Conservation (phyloP, 179 eudicot species). For the Silene vulgaris region DNA sequence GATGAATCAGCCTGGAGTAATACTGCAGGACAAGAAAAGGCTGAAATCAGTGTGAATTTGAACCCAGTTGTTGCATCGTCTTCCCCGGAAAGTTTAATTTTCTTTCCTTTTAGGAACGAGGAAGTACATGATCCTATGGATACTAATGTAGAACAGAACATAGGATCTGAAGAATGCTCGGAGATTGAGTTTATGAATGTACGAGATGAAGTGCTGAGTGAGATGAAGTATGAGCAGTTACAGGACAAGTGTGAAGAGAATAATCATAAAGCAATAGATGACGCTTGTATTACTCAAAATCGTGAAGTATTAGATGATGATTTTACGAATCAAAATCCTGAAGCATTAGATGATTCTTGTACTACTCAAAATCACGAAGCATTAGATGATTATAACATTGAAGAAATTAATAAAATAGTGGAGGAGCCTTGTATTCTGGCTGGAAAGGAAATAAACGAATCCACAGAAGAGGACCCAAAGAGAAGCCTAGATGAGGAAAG, state of each 20-base stretch:
- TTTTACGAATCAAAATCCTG: not conserved
- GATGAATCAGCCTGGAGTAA: slow-evolving; percentile 13
- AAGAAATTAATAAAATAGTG: slow-evolving; percentile 31
- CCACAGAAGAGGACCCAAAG: slow-evolving; percentile 12
- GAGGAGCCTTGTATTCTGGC: slow-evolving; percentile 30
- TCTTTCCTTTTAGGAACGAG: slow-evolving; percentile 28
- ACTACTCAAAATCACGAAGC: not conserved
- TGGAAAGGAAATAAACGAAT: slow-evolving; percentile 26
- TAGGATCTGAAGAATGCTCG: slow-evolving; percentile 13
- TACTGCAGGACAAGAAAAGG: slow-evolving; percentile 11
- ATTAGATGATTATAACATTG: slow-evolving; percentile 16
- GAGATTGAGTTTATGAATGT: slow-evolving; percentile 21
- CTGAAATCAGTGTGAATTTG: slow-evolving; percentile 3
- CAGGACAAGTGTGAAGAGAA: slow-evolving; percentile 23
- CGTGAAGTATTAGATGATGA: not conserved
- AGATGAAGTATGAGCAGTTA: slow-evolving; percentile 22
- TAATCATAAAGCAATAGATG: slow-evolving; percentile 25
- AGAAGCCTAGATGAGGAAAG: slow-evolving; percentile 20
- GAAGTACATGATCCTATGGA: slow-evolving; percentile 22
- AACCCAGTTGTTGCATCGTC: slow-evolving; percentile 17
- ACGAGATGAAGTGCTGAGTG: slow-evolving; percentile 26
- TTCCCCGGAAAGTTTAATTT: slow-evolving; percentile 17
- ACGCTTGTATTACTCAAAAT: slow-evolving; percentile 12
- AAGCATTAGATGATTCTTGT: not conserved
- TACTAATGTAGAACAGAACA: slow-evolving; percentile 25